Evolutionary conservation across 2,329 filamentous ascomycete species (phyloP).

Genomic region (Cladophialophora chaetospira): DNA sequence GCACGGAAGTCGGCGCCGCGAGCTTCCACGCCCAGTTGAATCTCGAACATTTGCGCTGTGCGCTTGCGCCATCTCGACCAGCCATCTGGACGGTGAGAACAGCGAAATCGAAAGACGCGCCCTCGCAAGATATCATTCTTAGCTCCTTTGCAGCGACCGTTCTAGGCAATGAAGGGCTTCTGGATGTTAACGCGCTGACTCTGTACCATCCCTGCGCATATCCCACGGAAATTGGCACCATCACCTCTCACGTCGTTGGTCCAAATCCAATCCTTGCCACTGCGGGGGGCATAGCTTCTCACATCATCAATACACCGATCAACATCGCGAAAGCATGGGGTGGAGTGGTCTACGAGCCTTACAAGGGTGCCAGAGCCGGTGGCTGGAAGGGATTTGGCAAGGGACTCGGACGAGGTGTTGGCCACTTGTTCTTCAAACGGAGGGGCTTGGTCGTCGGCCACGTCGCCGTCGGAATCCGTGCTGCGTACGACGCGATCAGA

Average conservation of each 20-base stretch:
- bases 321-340: conserved; percentile 49
- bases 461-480: conserved; percentile 31
- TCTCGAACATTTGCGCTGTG: conserved; percentile 67
- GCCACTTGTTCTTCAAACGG: conserved; percentile 73
- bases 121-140: conserved; percentile 51
- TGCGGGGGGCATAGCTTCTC: conserved; percentile 70
- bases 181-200: conserved; percentile 71
- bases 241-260: conserved; percentile 15
- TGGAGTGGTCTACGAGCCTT: conserved; percentile 48
- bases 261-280: conserved; percentile 75
- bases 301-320: conserved; percentile 71
- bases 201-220: conserved; percentile 67
- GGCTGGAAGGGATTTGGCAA: conserved; percentile 45
- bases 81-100: conserved; percentile 72
- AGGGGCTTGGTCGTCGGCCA: conserved; percentile 18
- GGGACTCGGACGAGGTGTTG: conserved; percentile 47
- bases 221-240: conserved; percentile 60
- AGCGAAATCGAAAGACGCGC: conserved; percentile 57
- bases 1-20: conserved; percentile 63
- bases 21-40: conserved; percentile 71
- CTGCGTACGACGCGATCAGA: conserved; percentile 32
- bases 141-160: conserved; percentile 72
- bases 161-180: conserved; percentile 62
- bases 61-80: conserved; percentile 65
- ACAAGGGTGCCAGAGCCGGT: conserved; percentile 43